phyloP scores from a whole-genome alignment of 2,329 filamentous ascomycete genomes.

The Beauveria bassiana region DNA sequence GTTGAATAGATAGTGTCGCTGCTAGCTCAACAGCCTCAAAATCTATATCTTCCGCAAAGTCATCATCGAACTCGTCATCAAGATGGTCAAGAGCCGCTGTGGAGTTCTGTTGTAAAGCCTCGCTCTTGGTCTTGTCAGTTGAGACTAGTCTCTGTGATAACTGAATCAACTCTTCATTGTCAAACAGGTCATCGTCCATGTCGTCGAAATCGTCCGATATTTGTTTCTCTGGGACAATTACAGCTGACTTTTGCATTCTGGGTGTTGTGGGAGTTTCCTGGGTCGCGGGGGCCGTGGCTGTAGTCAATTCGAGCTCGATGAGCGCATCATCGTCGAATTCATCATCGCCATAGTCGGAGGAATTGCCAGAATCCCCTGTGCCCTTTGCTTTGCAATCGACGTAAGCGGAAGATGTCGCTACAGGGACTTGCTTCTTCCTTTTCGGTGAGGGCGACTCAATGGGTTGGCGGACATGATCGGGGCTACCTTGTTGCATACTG shows the following conservation, averaged over 20 bases:
- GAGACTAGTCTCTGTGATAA: constrained; percentile 12
- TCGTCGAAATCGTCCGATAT: constrained; percentile 58
- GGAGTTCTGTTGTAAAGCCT: constrained; percentile 4
- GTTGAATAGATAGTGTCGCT: constrained; percentile 57
- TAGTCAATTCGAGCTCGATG: constrained; percentile 42
- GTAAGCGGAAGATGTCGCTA: neutral
- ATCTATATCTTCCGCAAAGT: constrained; percentile 65
- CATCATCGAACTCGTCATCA: constrained; percentile 29
- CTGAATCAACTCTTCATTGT: constrained; percentile 28
- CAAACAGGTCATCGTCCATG: constrained; percentile 53
- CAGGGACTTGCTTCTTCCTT: constrained; percentile 24
- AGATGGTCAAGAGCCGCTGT: neutral
- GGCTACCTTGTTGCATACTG: constrained; percentile 39
- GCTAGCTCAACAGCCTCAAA: constrained; percentile 68
- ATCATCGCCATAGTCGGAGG: constrained; percentile 48
- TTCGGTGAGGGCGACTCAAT: constrained; percentile 37
- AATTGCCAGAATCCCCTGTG: constrained; percentile 12
- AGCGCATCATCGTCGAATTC: constrained; percentile 54
- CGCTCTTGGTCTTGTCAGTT: neutral
- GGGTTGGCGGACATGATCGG: constrained; percentile 22
- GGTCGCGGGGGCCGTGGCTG: constrained; percentile 20
- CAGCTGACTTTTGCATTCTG: constrained; percentile 12
- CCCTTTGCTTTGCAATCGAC: neutral
- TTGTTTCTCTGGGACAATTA: constrained; percentile 13
- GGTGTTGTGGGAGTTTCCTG: constrained; percentile 15